A percentile compares a stretch with the other conserved stretches of the same genome.
Evolutionary conservation across 2,329 filamentous ascomycete species (phyloP).

Genomic region (Pseudogymnoascus sp.): DNA sequence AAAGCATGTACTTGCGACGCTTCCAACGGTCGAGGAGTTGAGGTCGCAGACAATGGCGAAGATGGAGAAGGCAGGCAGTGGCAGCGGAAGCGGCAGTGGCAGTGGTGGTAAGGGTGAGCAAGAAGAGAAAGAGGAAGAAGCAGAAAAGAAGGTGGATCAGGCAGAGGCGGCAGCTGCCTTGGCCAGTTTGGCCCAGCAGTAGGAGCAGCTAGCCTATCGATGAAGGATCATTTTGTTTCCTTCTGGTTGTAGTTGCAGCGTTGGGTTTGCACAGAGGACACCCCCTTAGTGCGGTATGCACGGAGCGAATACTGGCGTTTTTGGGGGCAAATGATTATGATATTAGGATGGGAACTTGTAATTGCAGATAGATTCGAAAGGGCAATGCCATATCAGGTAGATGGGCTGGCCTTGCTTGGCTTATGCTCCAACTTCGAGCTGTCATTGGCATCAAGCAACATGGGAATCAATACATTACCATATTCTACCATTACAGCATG

Average conservation of each 20-base stretch:
- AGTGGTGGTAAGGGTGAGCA: neutral
- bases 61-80: neutral
- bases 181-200: slow-evolving; percentile 4
- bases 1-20: slow-evolving; percentile 45
- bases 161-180: neutral
- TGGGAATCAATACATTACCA: neutral
- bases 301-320: neutral
- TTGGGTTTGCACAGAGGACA: neutral
- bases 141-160: neutral
- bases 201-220: neutral
- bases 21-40: slow-evolving; percentile 13
- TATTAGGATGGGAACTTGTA: neutral
- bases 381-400: neutral
- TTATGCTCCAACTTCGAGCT: neutral
- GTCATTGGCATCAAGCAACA: neutral
- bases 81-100: neutral
- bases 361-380: neutral
- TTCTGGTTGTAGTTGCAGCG: neutral
- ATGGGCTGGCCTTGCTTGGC: neutral
- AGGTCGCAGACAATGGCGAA: slow-evolving; percentile 1
- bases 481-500: neutral
- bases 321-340: neutral
- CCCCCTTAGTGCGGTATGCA: neutral
- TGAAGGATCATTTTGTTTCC: neutral
- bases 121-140: neutral